A percentile compares a stretch with the other conserved stretches of the same genome.
phyloP scores from a whole-genome alignment of 2,329 filamentous ascomycete species.

The Fusarium sublunatum region DNA sequence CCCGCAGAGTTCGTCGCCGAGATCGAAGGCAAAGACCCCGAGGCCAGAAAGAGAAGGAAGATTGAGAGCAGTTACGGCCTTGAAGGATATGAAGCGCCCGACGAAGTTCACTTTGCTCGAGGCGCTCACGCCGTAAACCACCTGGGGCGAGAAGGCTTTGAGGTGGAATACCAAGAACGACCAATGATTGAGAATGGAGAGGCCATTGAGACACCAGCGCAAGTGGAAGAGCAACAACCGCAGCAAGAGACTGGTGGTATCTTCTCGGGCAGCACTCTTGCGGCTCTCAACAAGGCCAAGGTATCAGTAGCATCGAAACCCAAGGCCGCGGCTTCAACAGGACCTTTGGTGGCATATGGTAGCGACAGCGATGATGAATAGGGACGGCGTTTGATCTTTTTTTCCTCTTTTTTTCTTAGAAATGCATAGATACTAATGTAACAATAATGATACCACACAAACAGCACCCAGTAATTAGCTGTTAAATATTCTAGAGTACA shows the following conservation, averaged over 20 bases:
- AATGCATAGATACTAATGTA: constrained; percentile 44
- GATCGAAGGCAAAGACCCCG: constrained; percentile 90
- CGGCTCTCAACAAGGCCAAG: constrained; percentile 74
- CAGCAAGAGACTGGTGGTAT: constrained; percentile 68
- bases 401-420: constrained; percentile 24
- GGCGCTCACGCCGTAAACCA: constrained; percentile 76
- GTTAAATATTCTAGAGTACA: constrained; percentile 90
- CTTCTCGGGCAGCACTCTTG: constrained; percentile 83
- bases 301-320: constrained; percentile 66
- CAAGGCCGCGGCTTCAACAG: constrained; percentile 65
- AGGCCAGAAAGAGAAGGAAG: constrained; percentile 87
- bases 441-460: constrained; percentile 49
- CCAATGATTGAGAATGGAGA: constrained; percentile 69
- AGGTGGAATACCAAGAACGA: constrained; percentile 71
- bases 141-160: constrained; percentile 67
- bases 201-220: constrained; percentile 50
- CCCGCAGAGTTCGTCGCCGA: constrained; percentile 93
- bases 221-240: constrained; percentile 53
- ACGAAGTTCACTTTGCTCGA: constrained; percentile 90
- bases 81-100: constrained; percentile 91
- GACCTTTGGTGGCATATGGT: constrained; percentile 88
- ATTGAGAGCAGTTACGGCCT: constrained; percentile 90
- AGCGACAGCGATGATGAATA: constrained; percentile 81
- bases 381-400: constrained; percentile 43
- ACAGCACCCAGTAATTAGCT: constrained; percentile 61